phyloP scores from a whole-genome alignment of 345 rosid genomes.

The Angophora floribunda region DNA sequence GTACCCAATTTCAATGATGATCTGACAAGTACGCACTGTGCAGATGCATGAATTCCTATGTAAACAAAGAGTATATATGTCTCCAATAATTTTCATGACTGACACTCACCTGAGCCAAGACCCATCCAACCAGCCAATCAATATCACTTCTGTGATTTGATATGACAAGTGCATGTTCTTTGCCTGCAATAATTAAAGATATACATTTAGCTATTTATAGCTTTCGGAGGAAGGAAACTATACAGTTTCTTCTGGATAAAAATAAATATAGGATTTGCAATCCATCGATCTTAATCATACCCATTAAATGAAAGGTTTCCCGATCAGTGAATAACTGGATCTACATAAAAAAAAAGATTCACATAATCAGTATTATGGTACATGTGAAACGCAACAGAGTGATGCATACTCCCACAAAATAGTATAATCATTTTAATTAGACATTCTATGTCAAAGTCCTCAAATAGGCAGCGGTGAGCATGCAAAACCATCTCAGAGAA shows the following conservation, averaged over 20 bases:
- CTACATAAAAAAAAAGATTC: slow-evolving; percentile 27
- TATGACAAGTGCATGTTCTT: slow-evolving; percentile 79
- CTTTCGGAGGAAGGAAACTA: neutral
- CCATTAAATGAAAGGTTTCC: slow-evolving; percentile 68
- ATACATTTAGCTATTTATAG: neutral
- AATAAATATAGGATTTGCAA: neutral
- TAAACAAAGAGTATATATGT: neutral
- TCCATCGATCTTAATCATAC: slow-evolving; percentile 20
- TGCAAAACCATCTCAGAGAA: neutral
- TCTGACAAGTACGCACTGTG: neutral
- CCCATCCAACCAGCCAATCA: slow-evolving; percentile 98
- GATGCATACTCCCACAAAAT: neutral
- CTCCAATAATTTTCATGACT: neutral
- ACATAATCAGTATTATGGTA: neutral
- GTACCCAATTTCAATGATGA: neutral
- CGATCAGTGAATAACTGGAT: slow-evolving; percentile 61
- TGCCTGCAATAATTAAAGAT: slow-evolving; percentile 34
- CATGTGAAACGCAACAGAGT: neutral
- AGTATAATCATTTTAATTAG: neutral
- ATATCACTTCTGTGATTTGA: slow-evolving; percentile 88
- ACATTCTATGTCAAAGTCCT: neutral
- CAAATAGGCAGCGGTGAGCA: neutral
- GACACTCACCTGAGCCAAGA: slow-evolving; percentile 70
- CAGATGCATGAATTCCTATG: neutral
- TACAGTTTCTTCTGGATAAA: neutral